phyloP scores from a whole-genome alignment of 176 grass and related monocot species.

The Cenchrus americanus region DNA sequence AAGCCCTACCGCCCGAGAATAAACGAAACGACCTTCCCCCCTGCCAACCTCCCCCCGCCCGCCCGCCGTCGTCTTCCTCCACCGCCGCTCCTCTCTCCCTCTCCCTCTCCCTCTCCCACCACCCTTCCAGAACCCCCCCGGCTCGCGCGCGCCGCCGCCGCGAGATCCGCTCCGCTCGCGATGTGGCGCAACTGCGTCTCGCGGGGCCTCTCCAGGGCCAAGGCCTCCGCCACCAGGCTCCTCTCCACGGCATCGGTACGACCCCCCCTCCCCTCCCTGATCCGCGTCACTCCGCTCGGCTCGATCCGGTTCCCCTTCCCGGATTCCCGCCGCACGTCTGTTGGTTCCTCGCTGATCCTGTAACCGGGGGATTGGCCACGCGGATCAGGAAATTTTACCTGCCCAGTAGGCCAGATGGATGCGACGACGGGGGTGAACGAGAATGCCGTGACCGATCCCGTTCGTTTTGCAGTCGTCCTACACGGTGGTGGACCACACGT shows the following conservation, averaged over 20 bases:
- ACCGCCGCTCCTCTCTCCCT: not conserved
- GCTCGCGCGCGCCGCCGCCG: not conserved
- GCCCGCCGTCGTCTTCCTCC: conserved; percentile 9
- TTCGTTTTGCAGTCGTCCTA: conserved; percentile 59
- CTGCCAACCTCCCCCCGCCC: conserved; percentile 8
- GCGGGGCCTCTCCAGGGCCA: conserved; percentile 63
- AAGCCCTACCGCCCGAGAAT: conserved; percentile 8
- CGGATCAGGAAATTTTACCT: not conserved
- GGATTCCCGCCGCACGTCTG: not conserved
- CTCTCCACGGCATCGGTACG: conserved; percentile 67
- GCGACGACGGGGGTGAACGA: not conserved
- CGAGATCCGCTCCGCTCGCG: conserved; percentile 35
- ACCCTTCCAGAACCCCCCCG: not conserved
- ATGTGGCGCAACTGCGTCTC: conserved; percentile 95
- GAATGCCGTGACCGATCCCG: conserved; percentile 14
- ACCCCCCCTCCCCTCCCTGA: not conserved
- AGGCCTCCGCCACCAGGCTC: conserved; percentile 52
- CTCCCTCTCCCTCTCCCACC: not conserved
- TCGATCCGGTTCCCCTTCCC: not conserved
- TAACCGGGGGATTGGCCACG: not conserved
- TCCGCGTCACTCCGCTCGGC: conserved; percentile 15
- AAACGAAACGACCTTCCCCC: conserved; percentile 16
- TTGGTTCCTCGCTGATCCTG: not conserved
- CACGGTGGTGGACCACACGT: conserved; percentile 91
- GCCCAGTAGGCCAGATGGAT: not conserved